Conservation (phyloP, 2,329 filamentous ascomycete genomes). For the Talaromyces atroroseus region DNA sequence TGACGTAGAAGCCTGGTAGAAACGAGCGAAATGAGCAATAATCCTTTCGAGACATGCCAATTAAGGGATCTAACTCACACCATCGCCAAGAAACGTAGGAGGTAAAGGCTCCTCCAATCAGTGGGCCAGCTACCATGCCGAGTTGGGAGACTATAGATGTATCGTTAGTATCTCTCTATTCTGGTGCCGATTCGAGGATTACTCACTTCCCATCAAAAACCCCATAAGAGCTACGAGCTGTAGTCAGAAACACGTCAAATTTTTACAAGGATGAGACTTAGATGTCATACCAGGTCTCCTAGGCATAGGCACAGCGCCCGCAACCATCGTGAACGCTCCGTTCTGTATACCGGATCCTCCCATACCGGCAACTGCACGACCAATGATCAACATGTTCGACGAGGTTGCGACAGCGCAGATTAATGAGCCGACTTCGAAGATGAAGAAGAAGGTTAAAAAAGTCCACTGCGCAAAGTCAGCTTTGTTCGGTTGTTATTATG, state of each 20-base stretch:
- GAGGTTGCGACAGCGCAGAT: conserved; percentile 22
- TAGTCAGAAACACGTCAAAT: background rate
- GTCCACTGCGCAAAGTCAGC: conserved; percentile 23
- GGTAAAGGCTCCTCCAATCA: conserved; percentile 41
- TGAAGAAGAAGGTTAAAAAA: conserved; percentile 19
- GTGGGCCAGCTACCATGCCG: conserved; percentile 24
- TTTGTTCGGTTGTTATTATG: background rate
- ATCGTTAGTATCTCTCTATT: background rate
- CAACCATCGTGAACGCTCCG: conserved; percentile 19
- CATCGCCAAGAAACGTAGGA: conserved; percentile 37
- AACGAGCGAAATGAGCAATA: background rate
- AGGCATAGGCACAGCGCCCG: conserved; percentile 12
- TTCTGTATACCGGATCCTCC: conserved; percentile 18
- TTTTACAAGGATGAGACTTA: too few species aligned
- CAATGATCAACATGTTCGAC: conserved; percentile 20
- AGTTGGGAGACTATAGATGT: conserved; percentile 13
- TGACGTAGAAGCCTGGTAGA: conserved; percentile 33
- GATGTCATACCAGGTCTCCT: conserved; percentile 15
- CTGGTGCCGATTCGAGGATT: background rate
- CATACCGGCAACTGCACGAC: conserved; percentile 20
- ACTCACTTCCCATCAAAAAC: conserved; percentile 20
- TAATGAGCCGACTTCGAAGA: conserved; percentile 24
- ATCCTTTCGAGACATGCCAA: too few species aligned
- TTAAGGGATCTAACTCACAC: conserved; percentile 12
- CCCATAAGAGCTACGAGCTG: conserved; percentile 9